Conservation (phyloP, 352 stramenopile genomes). For the Nothophytophthora sp. region DNA sequence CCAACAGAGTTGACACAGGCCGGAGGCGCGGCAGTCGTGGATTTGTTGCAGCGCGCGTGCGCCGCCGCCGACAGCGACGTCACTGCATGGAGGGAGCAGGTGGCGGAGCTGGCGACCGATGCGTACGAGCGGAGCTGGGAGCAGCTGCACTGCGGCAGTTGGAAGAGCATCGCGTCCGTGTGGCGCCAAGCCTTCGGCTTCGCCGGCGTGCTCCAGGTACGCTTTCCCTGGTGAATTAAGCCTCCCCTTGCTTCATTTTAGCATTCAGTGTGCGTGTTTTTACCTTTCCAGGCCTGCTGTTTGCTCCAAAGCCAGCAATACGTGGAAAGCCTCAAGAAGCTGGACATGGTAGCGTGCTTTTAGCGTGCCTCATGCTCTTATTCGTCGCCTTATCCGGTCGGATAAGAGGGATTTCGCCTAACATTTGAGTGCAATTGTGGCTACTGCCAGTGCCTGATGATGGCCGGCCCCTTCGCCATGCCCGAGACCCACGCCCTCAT, state of each 20-base stretch:
- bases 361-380: no score
- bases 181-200: constrained; percentile 68
- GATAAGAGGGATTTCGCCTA: no score
- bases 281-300: constrained; percentile 30
- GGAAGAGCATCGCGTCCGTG: constrained; percentile 54
- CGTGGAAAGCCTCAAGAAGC: constrained; percentile 36
- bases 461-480: constrained; percentile 59
- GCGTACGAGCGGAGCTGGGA: constrained; percentile 75
- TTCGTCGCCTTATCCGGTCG: no score
- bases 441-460: constrained; percentile 78
- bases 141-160: constrained; percentile 69
- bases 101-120: constrained; percentile 17
- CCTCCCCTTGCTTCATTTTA: no score
- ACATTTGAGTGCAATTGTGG: no score
- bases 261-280: no score
- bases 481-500: constrained; percentile 53
- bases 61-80: neutral
- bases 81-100: neutral
- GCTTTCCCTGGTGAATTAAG: neutral
- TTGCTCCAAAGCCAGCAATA: constrained; percentile 22
- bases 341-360: constrained; percentile 63
- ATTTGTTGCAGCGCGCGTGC: constrained; percentile 39
- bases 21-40: constrained; percentile 45
- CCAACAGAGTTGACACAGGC: constrained; percentile 45
- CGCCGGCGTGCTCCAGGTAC: constrained; percentile 54